Percentiles rank a stretch among this genome's conserved stretches.
These are phyloP conservation scores for Trichoderma polysporum DNA, from an alignment of 2,329 filamentous ascomycete genomes.

Conservation along the genomic window DNA sequence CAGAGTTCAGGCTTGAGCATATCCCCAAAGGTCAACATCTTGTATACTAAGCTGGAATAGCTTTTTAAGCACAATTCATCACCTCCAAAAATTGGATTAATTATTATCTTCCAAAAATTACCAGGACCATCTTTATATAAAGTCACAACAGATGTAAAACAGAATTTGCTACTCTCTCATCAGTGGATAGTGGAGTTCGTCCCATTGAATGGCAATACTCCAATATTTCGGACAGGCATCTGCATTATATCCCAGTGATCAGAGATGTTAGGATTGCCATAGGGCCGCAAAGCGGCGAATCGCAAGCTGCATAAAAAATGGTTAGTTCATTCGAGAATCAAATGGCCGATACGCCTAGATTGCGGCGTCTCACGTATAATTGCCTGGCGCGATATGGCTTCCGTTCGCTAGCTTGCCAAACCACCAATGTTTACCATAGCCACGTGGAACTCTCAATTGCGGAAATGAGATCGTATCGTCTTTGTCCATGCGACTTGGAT, in stretches of 20 bases:
- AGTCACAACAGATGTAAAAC: not conserved
- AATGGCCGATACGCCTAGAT: not conserved
- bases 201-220: slow-evolving; percentile 35
- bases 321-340: slow-evolving; percentile 13
- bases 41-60: not conserved
- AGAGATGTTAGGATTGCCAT: slow-evolving; percentile 41
- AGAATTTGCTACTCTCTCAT: not conserved
- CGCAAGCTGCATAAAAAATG: slow-evolving; percentile 35
- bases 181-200: slow-evolving; percentile 28
- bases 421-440: slow-evolving; percentile 41
- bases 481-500: slow-evolving; percentile 38
- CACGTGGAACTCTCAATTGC: slow-evolving; percentile 35
- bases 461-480: slow-evolving; percentile 42
- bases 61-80: not conserved
- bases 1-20: not conserved
- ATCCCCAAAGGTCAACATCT: not conserved
- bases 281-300: slow-evolving; percentile 43
- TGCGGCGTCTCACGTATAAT: slow-evolving; percentile 38
- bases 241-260: slow-evolving; percentile 45
- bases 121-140: not conserved
- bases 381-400: slow-evolving; percentile 40
- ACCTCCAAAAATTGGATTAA: not conserved
- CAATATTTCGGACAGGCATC: slow-evolving; percentile 34
- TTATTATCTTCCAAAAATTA: not conserved
- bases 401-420: slow-evolving; percentile 45